phyloP scores from a whole-genome alignment of 148 eudicot species.

The Tetragonia tetragonoides region DNA sequence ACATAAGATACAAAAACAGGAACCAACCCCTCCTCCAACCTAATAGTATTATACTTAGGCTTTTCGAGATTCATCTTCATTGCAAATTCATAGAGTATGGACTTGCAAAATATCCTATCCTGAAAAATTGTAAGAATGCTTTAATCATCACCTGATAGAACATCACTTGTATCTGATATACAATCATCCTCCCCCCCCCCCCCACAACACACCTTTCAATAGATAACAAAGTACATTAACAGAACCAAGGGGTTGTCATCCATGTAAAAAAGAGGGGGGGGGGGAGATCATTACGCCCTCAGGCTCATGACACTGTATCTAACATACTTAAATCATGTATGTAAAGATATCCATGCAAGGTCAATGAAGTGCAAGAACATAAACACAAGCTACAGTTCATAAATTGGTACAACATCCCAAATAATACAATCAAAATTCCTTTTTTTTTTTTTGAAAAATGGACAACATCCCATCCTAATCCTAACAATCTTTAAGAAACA shows the following conservation, averaged over 20 bases:
- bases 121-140: neutral
- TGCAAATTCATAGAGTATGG: constrained; percentile 63
- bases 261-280: neutral
- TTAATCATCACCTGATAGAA: neutral
- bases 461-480: no score
- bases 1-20: constrained; percentile 47
- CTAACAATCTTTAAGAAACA: no score
- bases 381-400: neutral
- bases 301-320: neutral
- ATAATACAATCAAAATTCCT: neutral
- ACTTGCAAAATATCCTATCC: constrained; percentile 49
- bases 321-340: neutral
- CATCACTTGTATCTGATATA: neutral
- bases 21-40: constrained; percentile 27
- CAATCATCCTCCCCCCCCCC: neutral
- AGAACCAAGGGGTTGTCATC: neutral
- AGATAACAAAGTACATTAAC: no score
- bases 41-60: constrained; percentile 48
- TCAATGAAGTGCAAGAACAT: neutral
- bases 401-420: neutral
- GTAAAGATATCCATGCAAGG: neutral
- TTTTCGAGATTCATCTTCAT: constrained; percentile 37
- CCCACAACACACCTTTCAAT: neutral
- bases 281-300: neutral
- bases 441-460: no score